Evolutionary conservation across 108 stramenopile genomes (phyloP).

Genomic region (Bacterosira constricta): DNA sequence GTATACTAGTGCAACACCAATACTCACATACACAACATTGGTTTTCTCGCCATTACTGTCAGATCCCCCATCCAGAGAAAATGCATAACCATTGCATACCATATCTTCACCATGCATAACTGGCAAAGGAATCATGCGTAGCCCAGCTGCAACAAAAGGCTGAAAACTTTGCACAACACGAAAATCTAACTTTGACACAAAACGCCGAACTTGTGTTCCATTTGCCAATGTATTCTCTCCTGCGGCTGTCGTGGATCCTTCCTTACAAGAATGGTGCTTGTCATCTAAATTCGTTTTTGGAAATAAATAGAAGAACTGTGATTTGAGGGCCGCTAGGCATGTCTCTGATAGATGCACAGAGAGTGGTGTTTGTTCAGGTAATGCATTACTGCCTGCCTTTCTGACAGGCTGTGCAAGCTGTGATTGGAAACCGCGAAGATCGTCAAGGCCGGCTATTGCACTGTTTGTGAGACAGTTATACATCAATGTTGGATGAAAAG

Average conservation of each 20-base stretch:
- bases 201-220: conserved; percentile 44
- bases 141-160: conserved; percentile 58
- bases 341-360: conserved; percentile 65
- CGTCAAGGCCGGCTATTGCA: conserved; percentile 82
- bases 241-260: not conserved
- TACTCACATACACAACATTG: conserved; percentile 71
- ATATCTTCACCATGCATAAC: conserved; percentile 89
- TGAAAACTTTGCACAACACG: conserved; percentile 57
- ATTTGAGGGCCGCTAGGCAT: conserved; percentile 50
- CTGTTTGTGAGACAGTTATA: conserved; percentile 26
- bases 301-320: conserved; percentile 76
- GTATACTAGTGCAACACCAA: not conserved
- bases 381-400: too few species aligned
- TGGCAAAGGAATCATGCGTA: conserved; percentile 79
- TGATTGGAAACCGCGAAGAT: conserved; percentile 81
- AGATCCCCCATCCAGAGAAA: conserved; percentile 50
- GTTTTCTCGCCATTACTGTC: conserved; percentile 22
- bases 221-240: conserved; percentile 19
- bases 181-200: conserved; percentile 74
- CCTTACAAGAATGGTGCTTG: not conserved
- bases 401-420: conserved; percentile 7
- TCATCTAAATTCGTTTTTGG: conserved; percentile 38
- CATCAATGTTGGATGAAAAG: not conserved
- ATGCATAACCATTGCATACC: conserved; percentile 79
- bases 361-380: conserved; percentile 45